Evolutionary conservation across 2,329 filamentous ascomycete genomes (phyloP), one percentile per base, ranked within the genome.

Genomic region (Hypoxylon sp.): DNA sequence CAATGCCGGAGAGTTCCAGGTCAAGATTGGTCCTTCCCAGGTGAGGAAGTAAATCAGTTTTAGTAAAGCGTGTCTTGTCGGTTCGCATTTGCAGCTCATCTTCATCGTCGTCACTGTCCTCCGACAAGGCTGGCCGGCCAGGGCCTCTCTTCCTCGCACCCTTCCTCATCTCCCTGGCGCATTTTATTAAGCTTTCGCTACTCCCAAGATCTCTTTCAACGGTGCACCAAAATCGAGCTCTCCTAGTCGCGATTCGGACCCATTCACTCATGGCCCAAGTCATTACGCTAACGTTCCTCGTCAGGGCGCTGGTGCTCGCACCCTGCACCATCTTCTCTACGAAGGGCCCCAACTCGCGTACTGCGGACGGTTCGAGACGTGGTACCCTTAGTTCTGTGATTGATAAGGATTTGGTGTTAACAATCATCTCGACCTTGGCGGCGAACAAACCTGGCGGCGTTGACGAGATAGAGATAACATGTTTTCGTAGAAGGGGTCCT

Each of bases 211-310:
- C 81, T 3, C 72, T 71, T 28, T 87, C 81, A 22, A 91, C 78
- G 0, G 77, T 78, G 22, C 80, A 80, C 90, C 90, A 92, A 58
- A 89, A 85, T n/a, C 79, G 80, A 0, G 90, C 90, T 6, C 90
- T 80, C 55, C 84, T 82, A 7, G 83, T 78, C 0, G 89, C 86
- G 1, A 89, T 76, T 2, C 88, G 85, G 65, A 88, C 83, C 87
- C 90, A 92, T 52, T 90, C 87, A 11, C 84, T 84, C 82, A 92
- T 87, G 0, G 88, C 89, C 88, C 89, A 92, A 3, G 84, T 83
- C 0, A 90, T 72, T 4, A 89, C 82, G 18, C 83, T 83, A 0
- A 91, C 76, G 64, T 92, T 90, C 33, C 81, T 81, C 6, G 81
- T 79, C 65, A 86, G 78, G 0, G 81, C 80, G n/a, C 81, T 81